Base-by-base conservation (phyloP, 805 yeast species). In the Cyberlindnera mycetangii region DNA sequence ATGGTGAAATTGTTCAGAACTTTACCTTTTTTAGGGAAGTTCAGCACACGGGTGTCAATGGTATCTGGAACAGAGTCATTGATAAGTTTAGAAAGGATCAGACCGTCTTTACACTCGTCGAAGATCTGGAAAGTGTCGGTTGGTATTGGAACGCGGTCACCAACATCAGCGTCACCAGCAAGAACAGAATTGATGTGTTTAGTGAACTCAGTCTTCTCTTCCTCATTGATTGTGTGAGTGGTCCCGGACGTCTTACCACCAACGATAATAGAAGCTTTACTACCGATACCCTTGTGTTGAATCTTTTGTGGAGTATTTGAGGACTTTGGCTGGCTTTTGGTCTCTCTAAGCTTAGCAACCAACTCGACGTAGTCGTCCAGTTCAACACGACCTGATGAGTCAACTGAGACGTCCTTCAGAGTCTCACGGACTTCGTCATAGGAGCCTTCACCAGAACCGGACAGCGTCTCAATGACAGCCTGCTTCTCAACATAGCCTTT, bases 41-140 rank as follows among this genome's bases (percentile, higher is more conserved):
- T 93, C 62, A 93, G 77, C 15, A 93, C 99, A 75, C 99, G 86
- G 9, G 97, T 90, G 70, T 93, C 99, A 58, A 93, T 93, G 10
- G 99, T 93, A 68, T 93, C 97, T 8, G 98, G 97, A 27, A 93
- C 99, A 25, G 97, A 89, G 68, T 93, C 99, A 65, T 93, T 93
- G 65, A 93, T 89, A 62, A 93, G 81, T 66, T 89, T 87, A 17
- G 98, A 89, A 46, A 93, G 72, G 21, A 93, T 89, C 58, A 93
- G 73, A 54, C 99, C 98, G 66, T 93, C 99, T 53, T 89, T 79
- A 69, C 96, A 89, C 68, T 93, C 98, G 66, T 93, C 99, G 61
- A 93, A 93, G 47, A 93, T 75, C 70, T 93, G 98, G 72, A 93
- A 93, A 41, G 89, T 83, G 51, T 93, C 96, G 9, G 95, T 81